A percentile compares a stretch with the other conserved stretches of the same genome.
These are phyloP conservation scores for Plasmopara viticola DNA, from an alignment of 352 stramenopile species.

Conservation along the genomic window DNA sequence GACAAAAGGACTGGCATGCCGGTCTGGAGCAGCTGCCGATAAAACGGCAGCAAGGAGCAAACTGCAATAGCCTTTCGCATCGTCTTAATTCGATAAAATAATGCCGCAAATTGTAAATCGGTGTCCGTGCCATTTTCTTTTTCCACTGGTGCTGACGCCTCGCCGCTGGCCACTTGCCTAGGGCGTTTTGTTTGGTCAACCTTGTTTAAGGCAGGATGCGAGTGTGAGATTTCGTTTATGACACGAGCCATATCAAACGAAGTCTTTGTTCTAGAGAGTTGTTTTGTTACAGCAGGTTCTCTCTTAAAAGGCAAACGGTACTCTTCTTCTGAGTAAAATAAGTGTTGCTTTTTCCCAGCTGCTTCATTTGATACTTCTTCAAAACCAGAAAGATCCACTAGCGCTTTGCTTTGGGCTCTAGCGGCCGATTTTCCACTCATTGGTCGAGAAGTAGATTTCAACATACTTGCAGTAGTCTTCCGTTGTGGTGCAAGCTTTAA, in stretches of 20 bases:
- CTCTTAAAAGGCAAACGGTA: slow-evolving; percentile 24
- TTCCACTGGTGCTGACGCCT: slow-evolving; percentile 16
- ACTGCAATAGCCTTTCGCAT: slow-evolving; percentile 65
- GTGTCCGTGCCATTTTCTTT: slow-evolving; percentile 51
- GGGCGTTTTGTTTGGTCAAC: slow-evolving; percentile 7
- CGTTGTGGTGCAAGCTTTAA: slow-evolving; percentile 11
- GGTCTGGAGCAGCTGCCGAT: slow-evolving; percentile 68
- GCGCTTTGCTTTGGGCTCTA: slow-evolving; percentile 31
- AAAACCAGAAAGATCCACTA: slow-evolving; percentile 45
- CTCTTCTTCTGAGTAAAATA: slow-evolving; percentile 69
- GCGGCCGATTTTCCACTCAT: slow-evolving; percentile 63
- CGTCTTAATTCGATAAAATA: slow-evolving; percentile 80
- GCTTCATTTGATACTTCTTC: slow-evolving; percentile 37
- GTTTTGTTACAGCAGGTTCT: slow-evolving; percentile 13
- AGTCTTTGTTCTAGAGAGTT: slow-evolving; percentile 27
- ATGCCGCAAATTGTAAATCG: slow-evolving; percentile 43
- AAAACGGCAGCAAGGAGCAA: slow-evolving; percentile 78
- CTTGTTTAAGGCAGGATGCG: slow-evolving; percentile 31
- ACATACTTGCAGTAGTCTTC: slow-evolving; percentile 11
- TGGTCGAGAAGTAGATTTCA: slow-evolving; percentile 21
- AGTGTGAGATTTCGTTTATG: slow-evolving; percentile 53
- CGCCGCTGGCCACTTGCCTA: slow-evolving; percentile 5
- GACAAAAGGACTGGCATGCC: slow-evolving; percentile 71
- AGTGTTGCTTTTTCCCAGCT: slow-evolving; percentile 57
- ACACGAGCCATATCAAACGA: slow-evolving; percentile 63